Evolutionary conservation across 225 moss, liverwort and hornwort genomes (phyloP).

Genomic region (Sphagnum contortum): DNA sequence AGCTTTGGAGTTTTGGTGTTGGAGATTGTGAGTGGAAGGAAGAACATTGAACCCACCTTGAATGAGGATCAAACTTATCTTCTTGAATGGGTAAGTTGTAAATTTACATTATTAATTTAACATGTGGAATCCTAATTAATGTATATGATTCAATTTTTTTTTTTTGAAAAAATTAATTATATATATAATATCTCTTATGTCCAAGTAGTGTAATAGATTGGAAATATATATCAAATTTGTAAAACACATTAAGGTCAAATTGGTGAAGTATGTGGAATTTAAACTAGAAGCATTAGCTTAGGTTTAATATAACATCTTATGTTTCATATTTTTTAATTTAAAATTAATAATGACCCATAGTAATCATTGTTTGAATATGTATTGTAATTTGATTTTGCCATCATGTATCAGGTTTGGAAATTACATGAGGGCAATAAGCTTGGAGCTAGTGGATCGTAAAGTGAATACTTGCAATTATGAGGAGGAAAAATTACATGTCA

Average conservation of each 20-base stretch:
- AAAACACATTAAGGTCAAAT: not conserved
- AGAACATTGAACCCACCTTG: slow-evolving; percentile 8
- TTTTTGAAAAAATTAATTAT: not conserved
- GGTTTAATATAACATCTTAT: not conserved
- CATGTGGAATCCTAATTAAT: not conserved
- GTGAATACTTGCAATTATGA: slow-evolving; percentile 18
- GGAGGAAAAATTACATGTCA: slow-evolving; percentile 33
- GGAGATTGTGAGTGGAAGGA: slow-evolving; percentile 13
- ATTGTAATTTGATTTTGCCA: not conserved
- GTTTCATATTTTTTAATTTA: not conserved
- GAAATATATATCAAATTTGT: not conserved
- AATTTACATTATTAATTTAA: not conserved
- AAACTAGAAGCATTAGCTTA: not conserved
- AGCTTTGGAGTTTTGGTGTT: slow-evolving; percentile 14
- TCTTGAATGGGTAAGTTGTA: slow-evolving; percentile 10
- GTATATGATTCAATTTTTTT: not conserved
- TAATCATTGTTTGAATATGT: not conserved
- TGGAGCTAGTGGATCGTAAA: slow-evolving; percentile 29
- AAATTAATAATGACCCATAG: not conserved
- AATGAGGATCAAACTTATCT: slow-evolving; percentile 1
- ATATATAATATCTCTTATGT: not conserved
- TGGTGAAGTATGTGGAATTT: not conserved
- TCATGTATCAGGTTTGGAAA: slow-evolving; percentile 30
- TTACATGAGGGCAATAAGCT: slow-evolving; percentile 23
- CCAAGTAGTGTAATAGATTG: not conserved